Percentiles rank a stretch among this genome's conserved stretches.
phyloP scores from a whole-genome alignment of 2,329 filamentous ascomycete genomes.

The Penicillium sp. region DNA sequence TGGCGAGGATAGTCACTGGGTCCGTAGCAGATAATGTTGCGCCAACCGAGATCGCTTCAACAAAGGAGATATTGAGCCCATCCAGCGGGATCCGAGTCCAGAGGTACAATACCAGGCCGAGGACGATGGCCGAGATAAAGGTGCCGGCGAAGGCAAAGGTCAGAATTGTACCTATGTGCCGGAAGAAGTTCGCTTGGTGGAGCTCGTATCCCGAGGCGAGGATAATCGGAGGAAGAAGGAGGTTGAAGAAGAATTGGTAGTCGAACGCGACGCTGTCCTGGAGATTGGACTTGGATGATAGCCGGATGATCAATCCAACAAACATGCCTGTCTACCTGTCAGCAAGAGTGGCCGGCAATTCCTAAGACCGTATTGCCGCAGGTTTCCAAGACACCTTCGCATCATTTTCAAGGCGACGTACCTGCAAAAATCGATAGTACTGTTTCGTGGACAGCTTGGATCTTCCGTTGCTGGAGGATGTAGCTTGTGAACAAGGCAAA shows the following conservation, averaged over 20 bases:
- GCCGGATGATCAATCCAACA: constrained; percentile 82
- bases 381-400: neutral
- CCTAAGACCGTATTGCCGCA: neutral
- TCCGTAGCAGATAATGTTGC: constrained; percentile 96
- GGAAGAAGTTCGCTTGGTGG: constrained; percentile 98
- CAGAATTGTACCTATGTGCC: constrained; percentile 94
- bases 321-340: constrained; percentile 72
- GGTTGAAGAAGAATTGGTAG: constrained; percentile 99
- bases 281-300: constrained; percentile 79
- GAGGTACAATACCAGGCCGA: constrained; percentile 83
- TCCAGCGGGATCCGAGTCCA: constrained; percentile 87
- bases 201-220: constrained; percentile 95
- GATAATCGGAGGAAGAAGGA: constrained; percentile 97
- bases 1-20: constrained; percentile 95
- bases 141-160: constrained; percentile 98
- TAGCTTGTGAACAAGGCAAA: constrained; percentile 96
- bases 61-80: constrained; percentile 82
- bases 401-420: constrained; percentile 38
- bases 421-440: constrained; percentile 98
- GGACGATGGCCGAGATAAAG: constrained; percentile 93
- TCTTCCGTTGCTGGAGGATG: constrained; percentile 92
- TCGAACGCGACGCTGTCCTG: constrained; percentile 93
- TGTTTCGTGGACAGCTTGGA: constrained; percentile 96
- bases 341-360: neutral
- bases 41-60: constrained; percentile 94